A percentile compares a stretch with the other conserved stretches of the same genome.
These are phyloP conservation scores for Auricularia sp. DNA, from an alignment of 768 basidiomycete genomes.

Conservation along the genomic window DNA sequence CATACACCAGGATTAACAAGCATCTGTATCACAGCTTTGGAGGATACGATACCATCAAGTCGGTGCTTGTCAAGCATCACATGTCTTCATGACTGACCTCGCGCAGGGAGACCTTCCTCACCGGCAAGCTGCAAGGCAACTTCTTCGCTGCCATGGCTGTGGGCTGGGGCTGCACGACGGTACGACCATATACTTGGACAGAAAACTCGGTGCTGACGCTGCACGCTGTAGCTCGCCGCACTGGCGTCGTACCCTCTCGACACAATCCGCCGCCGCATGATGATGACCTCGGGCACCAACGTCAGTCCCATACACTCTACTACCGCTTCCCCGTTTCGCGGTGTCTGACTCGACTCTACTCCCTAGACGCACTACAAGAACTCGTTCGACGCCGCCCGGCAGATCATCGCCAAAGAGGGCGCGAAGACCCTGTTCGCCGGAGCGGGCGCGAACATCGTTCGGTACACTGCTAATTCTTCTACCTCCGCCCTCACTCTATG, in stretches of 20 bases:
- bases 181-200: constrained; percentile 8
- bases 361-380: constrained; percentile 28
- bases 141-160: constrained; percentile 32
- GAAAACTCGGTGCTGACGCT: not conserved
- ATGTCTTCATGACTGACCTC: not conserved
- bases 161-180: constrained; percentile 33
- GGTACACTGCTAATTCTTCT: constrained; percentile 3
- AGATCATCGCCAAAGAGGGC: constrained; percentile 34
- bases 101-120: constrained; percentile 24
- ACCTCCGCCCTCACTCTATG: not conserved
- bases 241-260: constrained; percentile 34
- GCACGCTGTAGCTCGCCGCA: constrained; percentile 22
- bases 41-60: constrained; percentile 30
- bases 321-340: not conserved
- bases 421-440: constrained; percentile 23
- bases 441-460: constrained; percentile 15
- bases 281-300: constrained; percentile 35
- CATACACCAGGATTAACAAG: too few species aligned
- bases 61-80: not conserved
- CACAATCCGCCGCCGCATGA: constrained; percentile 36
- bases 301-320: constrained; percentile 5
- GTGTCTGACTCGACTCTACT: too few species aligned
- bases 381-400: constrained; percentile 28
- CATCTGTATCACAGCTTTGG: constrained; percentile 24
- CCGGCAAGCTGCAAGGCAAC: constrained; percentile 29